Conservation (phyloP, 257 asterid species). For the Gardenia jasminoides region DNA sequence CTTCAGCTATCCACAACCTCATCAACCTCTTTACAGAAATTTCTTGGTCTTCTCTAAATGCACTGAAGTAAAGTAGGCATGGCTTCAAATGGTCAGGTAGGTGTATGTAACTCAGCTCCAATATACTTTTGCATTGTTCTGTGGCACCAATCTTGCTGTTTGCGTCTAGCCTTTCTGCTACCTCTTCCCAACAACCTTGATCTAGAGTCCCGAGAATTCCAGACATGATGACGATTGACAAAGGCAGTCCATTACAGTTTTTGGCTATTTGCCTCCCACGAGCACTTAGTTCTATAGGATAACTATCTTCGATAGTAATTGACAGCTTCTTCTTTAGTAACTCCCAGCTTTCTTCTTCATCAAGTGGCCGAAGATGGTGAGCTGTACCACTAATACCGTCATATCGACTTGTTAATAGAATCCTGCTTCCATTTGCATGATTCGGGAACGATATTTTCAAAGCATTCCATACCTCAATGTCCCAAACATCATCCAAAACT, state of each 20-base stretch:
- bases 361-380: background rate
- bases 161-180: too few species aligned
- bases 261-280: too few species aligned
- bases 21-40: background rate
- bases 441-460: too few species aligned
- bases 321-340: background rate
- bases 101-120: background rate
- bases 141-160: too few species aligned
- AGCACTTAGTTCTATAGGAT: background rate
- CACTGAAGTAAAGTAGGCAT: background rate
- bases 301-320: background rate
- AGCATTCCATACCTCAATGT: slow-evolving; percentile 17
- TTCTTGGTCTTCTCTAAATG: background rate
- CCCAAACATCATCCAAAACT: slow-evolving; percentile 27
- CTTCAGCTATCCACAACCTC: background rate
- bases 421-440: slow-evolving; percentile 13
- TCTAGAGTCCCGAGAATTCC: too few species aligned
- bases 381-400: background rate
- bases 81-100: background rate
- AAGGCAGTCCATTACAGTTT: too few species aligned
- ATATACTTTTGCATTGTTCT: background rate
- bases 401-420: slow-evolving; percentile 3
- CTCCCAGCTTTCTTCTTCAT: background rate
- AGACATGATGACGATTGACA: too few species aligned
- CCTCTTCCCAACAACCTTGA: too few species aligned